These are phyloP conservation scores for Leccinellum luteum DNA, from an alignment of 768 basidiomycete species.

Conservation along the genomic window DNA sequence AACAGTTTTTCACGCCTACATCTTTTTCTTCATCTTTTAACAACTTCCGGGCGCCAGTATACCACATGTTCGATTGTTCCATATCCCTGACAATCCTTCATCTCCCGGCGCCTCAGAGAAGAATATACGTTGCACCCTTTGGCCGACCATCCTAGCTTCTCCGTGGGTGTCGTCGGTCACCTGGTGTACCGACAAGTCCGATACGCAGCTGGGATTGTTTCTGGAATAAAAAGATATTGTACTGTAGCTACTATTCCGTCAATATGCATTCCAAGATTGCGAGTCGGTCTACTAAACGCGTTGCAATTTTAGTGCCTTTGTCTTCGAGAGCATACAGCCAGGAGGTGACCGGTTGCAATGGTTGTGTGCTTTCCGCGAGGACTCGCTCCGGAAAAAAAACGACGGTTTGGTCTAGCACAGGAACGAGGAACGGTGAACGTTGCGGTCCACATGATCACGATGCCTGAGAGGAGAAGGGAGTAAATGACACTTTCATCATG, in stretches of 20 bases:
- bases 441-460: no score
- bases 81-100: constrained; percentile 44
- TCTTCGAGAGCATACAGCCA: no score
- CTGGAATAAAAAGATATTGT: background rate
- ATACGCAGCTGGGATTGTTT: no score
- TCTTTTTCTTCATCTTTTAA: constrained; percentile 55
- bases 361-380: no score
- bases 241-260: background rate
- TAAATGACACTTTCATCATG: no score
- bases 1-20: background rate
- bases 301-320: background rate
- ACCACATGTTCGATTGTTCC: constrained; percentile 57
- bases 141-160: constrained; percentile 50
- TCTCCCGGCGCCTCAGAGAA: constrained; percentile 56
- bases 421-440: no score
- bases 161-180: constrained; percentile 58
- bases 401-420: no score
- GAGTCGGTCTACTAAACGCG: background rate
- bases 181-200: constrained; percentile 53
- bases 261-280: background rate
- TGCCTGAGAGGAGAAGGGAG: no score
- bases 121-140: constrained; percentile 49
- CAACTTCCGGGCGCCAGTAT: constrained; percentile 52
- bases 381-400: no score
- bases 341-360: no score